phyloP scores from a whole-genome alignment of 305 asterid species.

The Fraxinus sp. region DNA sequence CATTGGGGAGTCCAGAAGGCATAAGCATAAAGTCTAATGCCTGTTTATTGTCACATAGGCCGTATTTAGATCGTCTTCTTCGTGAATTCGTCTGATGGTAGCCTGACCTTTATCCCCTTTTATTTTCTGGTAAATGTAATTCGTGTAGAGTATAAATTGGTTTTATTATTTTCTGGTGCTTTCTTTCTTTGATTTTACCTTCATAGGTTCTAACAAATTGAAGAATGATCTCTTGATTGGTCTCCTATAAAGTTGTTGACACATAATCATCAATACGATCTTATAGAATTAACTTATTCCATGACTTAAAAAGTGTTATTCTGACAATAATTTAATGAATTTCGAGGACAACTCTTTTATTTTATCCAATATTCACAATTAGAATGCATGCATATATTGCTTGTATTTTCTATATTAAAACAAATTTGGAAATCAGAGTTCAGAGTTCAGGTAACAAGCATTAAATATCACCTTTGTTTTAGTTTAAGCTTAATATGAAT shows the following conservation, averaged over 20 bases:
- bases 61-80: not conserved
- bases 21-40: not conserved
- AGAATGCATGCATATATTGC: not conserved
- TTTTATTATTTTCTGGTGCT: not conserved
- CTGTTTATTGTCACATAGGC: not conserved
- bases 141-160: not conserved
- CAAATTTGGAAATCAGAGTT: not conserved
- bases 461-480: not conserved
- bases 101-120: not conserved
- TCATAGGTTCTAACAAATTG: not conserved
- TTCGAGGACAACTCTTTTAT: not conserved
- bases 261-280: not conserved
- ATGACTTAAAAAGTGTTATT: not conserved
- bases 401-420: conserved; percentile 3
- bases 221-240: not conserved
- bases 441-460: not conserved
- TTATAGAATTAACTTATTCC: not conserved
- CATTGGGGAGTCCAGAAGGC: not conserved
- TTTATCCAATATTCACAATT: not conserved
- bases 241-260: not conserved
- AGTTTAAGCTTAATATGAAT: not conserved
- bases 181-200: not conserved
- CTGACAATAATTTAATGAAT: not conserved
- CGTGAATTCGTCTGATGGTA: not conserved
- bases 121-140: not conserved